Evolutionary conservation across 75 land plant genomes (phyloP).

Genomic region (Larix kaempferi): DNA sequence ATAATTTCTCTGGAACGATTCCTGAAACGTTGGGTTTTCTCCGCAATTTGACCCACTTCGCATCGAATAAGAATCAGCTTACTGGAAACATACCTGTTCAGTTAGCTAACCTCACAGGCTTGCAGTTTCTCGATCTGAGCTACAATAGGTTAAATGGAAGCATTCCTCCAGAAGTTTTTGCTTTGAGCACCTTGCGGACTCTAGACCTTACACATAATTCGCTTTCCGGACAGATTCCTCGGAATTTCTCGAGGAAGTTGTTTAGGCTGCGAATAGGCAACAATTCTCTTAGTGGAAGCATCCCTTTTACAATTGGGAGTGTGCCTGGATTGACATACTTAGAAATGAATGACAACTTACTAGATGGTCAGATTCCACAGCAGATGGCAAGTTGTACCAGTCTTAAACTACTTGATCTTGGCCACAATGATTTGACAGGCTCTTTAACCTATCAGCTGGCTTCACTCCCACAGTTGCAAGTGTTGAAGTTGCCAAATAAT

Average conservation of each 20-base stretch:
- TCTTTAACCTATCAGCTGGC: slow-evolving; percentile 31
- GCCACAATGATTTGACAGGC: slow-evolving; percentile 44
- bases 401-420: slow-evolving; percentile 29
- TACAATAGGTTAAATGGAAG: slow-evolving; percentile 17
- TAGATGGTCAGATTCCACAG: slow-evolving; percentile 29
- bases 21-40: slow-evolving; percentile 11
- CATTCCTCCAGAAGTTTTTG: slow-evolving; percentile 23
- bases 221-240: slow-evolving; percentile 37
- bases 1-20: slow-evolving; percentile 22
- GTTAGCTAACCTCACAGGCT: background rate
- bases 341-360: slow-evolving; percentile 27
- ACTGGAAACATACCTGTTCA: background rate
- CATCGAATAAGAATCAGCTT: slow-evolving; percentile 14
- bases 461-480: slow-evolving; percentile 21
- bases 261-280: background rate
- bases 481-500: slow-evolving; percentile 47
- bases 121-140: slow-evolving; percentile 11
- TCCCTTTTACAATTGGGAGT: slow-evolving; percentile 4
- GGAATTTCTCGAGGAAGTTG: background rate
- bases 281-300: background rate
- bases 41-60: slow-evolving; percentile 15
- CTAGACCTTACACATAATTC: slow-evolving; percentile 40
- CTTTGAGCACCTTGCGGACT: slow-evolving; percentile 19
- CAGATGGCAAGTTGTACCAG: slow-evolving; percentile 34
- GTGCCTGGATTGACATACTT: slow-evolving; percentile 9